A percentile compares a stretch with the other conserved stretches of the same genome.
Conservation (phyloP, 305 asterid species). For the Ajuga reptans region DNA sequence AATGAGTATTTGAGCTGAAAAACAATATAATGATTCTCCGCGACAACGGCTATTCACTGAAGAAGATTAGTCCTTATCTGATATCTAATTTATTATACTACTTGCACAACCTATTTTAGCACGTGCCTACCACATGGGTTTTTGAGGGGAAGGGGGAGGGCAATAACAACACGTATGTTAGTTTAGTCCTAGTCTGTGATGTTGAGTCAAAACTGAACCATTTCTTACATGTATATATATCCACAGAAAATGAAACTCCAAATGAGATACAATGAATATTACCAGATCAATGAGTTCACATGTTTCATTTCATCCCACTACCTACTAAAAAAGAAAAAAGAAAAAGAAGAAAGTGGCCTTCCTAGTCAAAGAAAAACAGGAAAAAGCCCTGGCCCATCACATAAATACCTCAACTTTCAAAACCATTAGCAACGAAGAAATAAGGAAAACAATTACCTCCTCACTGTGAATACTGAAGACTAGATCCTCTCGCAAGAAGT, state of each 20-base stretch:
- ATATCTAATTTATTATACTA: background rate
- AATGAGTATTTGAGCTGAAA: background rate
- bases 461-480: constrained; percentile 77
- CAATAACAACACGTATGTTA: background rate
- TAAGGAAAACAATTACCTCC: constrained; percentile 43
- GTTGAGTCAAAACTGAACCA: background rate
- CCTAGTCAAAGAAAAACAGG: background rate
- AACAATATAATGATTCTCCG: background rate
- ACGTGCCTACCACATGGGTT: background rate
- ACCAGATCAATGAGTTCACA: background rate
- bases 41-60: background rate
- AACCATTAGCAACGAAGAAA: constrained; percentile 6
- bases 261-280: background rate
- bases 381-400: background rate
- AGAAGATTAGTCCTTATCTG: background rate
- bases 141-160: background rate
- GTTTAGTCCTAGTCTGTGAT: background rate
- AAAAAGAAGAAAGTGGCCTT: background rate
- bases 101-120: background rate
- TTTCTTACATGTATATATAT: background rate
- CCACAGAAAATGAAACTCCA: background rate
- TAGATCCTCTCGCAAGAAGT: constrained; percentile 80
- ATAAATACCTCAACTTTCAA: background rate
- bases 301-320: background rate
- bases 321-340: no score